Evolutionary conservation across 768 basidiomycete species (phyloP), one percentile per base, ranked within the genome.

Genomic region (Pleurotus sapidus): DNA sequence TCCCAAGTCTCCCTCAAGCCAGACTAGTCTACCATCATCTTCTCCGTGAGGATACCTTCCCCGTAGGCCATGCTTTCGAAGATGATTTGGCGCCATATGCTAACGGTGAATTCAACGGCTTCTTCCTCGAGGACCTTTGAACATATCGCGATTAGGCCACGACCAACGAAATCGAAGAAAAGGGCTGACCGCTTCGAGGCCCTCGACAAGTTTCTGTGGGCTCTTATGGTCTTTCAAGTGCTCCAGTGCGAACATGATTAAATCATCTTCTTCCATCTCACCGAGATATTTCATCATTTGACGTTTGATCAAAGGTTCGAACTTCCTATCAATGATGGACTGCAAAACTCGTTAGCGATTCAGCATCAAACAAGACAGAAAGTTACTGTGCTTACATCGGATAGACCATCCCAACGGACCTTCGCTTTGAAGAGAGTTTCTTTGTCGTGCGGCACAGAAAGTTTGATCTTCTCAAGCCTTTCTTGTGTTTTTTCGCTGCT

Each of bases 51-150:
- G 59, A 96, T 77, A 40, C 93, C 93, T 71, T 95, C 91, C 60
- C 84, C 87, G 69, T 92, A 95, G 24, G 94, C 91, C 84, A 93
- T 89, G 65, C 93, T 94, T 78, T 98, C 95, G 68, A 96, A 96
- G 50, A 94, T 91, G 63, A 96, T 82, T 73, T 93, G 91, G 55
- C 93, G 84, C 95, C 95, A 98, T 48, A 97, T 78, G 59, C 80
- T 80, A 64, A 87, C 70, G n/a, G 84, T 78, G 57, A 95, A 82
- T 59, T 93, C 87, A 24, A 76, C 74, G 4, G 95, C 94, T 68
- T 98, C 95, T 70, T 96, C 95, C 67, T 94, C 94, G 37, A 98
- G 77, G 3, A 97, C 92, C 95, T 97, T 66, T 39, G 25, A 42
- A 59, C 60, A 42, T 65, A 40, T 17, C 34, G 4, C 40, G 23